Evolutionary conservation across 2,329 filamentous ascomycete species (phyloP), one percentile per base, ranked within the genome.

Genomic region (Cytospora piceicola): DNA sequence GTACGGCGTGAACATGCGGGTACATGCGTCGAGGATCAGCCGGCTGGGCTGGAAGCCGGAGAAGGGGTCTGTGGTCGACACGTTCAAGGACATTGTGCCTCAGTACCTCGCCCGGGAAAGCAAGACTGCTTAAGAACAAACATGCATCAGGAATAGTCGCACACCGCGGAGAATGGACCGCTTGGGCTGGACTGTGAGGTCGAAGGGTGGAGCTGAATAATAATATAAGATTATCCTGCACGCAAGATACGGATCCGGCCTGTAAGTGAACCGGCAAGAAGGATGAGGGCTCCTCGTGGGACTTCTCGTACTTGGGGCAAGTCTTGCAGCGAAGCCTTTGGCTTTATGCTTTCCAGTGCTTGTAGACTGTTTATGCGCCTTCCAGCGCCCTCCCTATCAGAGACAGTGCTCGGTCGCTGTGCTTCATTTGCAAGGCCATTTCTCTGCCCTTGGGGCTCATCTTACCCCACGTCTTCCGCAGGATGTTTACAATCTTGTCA

Each of bases 381-480:
- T 58, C 77, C 68, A 93, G 74, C 20, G 90, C 90, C 77, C 85
- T 90, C 61, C 78, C 81, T 67, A 92, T 84, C 76, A 93, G 76
- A 68, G 76, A 79, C 76, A 81, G 85, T 62, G 85, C 88, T 69
- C 85, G 79, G 24, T 88, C 88, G 62, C 86, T 88, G 78, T 92
- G 82, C 20, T 85, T 77, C 78, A 93, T 88, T 68, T 79, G 77
- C 70, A 92, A 73, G n/a, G 90, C 91, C 75, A 92, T 75, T 70
- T 85, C 81, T 68, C 83, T 80, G 0, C 90, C 90, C 65, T 76
- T 76, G 42, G 84, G 81, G 58, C 85, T 86, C 90, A 92, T 93
- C 81, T 93, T 93, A 57, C 72, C 87, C 90, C 90, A 92, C 17
- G 90, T 92, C 83, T 92, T 92, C 71, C 80, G 80, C 75, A 93